Evolutionary conservation across 805 yeast genomes (phyloP), one percentile per base, ranked within the genome.

Genomic region (Barnettozyma botsteinii): DNA sequence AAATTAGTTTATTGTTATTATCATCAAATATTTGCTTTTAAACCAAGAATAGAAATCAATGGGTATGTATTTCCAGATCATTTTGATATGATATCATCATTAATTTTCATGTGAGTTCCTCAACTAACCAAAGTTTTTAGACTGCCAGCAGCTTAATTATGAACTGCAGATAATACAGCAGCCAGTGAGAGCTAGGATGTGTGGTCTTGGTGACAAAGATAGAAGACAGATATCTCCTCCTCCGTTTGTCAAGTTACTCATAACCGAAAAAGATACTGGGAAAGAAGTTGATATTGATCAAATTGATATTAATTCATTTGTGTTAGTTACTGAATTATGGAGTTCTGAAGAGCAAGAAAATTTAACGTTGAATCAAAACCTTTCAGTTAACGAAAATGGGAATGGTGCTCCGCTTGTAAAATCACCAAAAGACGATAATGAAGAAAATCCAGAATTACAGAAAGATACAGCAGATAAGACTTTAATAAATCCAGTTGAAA

Each of bases 161-260:
- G 31, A 38, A 15, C 27, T 42, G 5, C 20, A 31, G 3, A 64
- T 67, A n/a, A 60, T 53, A 21, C 73, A 67, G 41, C 69, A 67
- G 42, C 73, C 73, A 3, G 57, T 65, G 12, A 52, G 72, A 35
- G 72, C 72, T 0, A 62, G 73, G 23, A 68, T 67, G 72, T 67
- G 73, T 47, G 73, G 73, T 1, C 56, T 68, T 18, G 71, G 72
- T 12, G 73, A 68, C 40, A 62, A 60, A 33, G 65, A 60, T 26
- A 50, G 64, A 36, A 47, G 65, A 32, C 64, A 57, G 29, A 51
- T 60, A 7, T 51, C 61, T 12, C 65, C 65, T 4, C 61, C 63
- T 5, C 64, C 64, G 3, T 59, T 61, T 37, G 47, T 59, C 12
- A 47, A 52, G 21, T 35, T 57, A 5, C 35, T 40, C 1, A 43